Evolutionary conservation across 768 basidiomycete genomes (phyloP).

Genomic region (Baorangia bicolor): DNA sequence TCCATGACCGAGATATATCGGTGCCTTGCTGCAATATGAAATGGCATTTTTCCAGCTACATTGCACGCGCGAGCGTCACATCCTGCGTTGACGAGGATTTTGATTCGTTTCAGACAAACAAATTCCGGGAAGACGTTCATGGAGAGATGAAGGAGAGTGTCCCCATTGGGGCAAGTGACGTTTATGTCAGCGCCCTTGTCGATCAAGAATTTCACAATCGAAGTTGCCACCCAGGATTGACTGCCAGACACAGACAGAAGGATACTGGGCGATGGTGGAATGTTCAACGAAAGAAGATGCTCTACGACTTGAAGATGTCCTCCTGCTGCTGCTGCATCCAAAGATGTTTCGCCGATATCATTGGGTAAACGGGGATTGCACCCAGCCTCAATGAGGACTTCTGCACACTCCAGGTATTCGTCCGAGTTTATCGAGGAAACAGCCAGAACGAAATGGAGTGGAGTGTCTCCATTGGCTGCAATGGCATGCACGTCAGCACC

Average conservation of each 20-base stretch:
- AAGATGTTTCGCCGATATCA: background rate
- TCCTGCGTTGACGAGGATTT: background rate
- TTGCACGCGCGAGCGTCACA: background rate
- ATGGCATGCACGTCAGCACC: background rate
- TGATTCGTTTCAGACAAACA: background rate
- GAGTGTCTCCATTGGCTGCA: background rate
- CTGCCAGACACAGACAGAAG: background rate
- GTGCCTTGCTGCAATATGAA: background rate
- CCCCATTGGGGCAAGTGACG: background rate
- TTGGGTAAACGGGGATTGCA: background rate
- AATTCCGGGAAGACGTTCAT: background rate
- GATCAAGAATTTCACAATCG: constrained; percentile 1
- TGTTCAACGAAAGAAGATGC: background rate
- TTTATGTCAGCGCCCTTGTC: background rate
- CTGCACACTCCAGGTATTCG: background rate
- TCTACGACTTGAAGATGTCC: background rate
- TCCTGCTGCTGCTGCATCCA: background rate
- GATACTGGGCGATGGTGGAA: background rate
- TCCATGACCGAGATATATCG: background rate
- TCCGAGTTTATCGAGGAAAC: background rate
- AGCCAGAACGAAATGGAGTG: background rate
- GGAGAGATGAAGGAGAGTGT: background rate
- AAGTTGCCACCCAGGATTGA: too few species aligned
- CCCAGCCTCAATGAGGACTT: background rate
- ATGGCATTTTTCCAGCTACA: background rate